These are phyloP conservation scores for Flaveria sonorensis DNA, from an alignment of 129 eudicot species.

Conservation along the genomic window DNA sequence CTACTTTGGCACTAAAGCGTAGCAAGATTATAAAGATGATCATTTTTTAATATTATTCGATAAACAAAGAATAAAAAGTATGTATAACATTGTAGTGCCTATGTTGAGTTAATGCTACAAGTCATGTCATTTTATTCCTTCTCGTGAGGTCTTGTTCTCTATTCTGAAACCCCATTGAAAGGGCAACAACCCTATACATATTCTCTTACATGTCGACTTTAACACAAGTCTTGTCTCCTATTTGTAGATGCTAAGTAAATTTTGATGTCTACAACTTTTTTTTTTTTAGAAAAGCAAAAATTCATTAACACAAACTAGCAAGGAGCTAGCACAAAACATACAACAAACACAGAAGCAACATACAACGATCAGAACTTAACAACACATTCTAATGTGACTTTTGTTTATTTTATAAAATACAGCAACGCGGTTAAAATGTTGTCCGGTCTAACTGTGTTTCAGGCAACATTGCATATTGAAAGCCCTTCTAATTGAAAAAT, in stretches of 20 bases:
- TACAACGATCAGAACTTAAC: too few relatives aligned
- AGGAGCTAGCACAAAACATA: too few relatives aligned
- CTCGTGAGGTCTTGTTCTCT: conserved; percentile 28
- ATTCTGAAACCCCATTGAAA: conserved; percentile 23
- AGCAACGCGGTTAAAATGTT: not conserved
- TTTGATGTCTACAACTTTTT: conserved; percentile 11
- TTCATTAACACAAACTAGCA: too few relatives aligned
- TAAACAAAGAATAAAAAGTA: not conserved
- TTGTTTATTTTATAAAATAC: not conserved
- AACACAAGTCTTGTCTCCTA: conserved; percentile 34
- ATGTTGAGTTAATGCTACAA: conserved; percentile 19
- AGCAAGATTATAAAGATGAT: too few relatives aligned
- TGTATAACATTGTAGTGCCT: not conserved
- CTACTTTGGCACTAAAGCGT: not conserved
- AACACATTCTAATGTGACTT: not conserved
- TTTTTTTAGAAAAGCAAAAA: too few relatives aligned
- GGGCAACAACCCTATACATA: conserved; percentile 37
- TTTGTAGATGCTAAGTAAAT: conserved; percentile 26
- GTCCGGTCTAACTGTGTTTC: not conserved
- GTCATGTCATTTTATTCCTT: conserved; percentile 23
- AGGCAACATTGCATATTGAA: not conserved
- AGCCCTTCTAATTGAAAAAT: not conserved
- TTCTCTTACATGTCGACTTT: conserved; percentile 41
- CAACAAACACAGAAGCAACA: too few relatives aligned
- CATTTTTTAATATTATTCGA: not conserved